Evolutionary conservation across 2,329 filamentous ascomycete genomes (phyloP).

Genomic region (Cladosporium sp.): DNA sequence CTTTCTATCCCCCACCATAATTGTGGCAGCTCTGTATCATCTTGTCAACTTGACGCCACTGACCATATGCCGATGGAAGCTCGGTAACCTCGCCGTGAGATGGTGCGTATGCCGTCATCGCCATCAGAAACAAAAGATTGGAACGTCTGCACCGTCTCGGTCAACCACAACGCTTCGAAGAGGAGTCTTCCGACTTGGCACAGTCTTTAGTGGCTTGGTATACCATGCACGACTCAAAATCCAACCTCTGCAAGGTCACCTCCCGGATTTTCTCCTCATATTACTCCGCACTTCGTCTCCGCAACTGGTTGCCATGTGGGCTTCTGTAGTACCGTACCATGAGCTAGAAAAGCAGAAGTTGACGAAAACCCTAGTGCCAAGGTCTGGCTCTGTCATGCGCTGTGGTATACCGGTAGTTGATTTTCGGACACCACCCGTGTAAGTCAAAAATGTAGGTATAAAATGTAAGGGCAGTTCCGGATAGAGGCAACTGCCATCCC

Average conservation of each 20-base stretch:
- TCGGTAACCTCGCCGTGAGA: not conserved
- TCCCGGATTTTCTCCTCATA: conserved; percentile 11
- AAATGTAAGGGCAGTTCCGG: not conserved
- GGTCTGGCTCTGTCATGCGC: not conserved
- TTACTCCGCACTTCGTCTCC: conserved; percentile 18
- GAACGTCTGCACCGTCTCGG: not conserved
- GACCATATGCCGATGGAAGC: not conserved
- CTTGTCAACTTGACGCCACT: not conserved
- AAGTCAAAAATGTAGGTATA: conserved; percentile 1
- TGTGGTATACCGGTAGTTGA: conserved; percentile 12
- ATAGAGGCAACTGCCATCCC: not conserved
- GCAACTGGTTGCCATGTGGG: conserved; percentile 14
- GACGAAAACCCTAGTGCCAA: not conserved
- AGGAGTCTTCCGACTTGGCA: conserved; percentile 5
- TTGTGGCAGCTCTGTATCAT: not conserved
- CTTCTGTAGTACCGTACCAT: conserved; percentile 1
- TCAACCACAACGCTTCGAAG: not conserved
- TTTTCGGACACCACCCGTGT: not conserved
- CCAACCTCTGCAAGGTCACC: not conserved
- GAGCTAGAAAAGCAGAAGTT: not conserved
- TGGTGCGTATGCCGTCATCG: not conserved
- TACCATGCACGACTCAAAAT: conserved; percentile 4
- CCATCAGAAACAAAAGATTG: not conserved
- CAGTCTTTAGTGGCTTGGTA: not conserved
- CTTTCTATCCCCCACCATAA: not conserved